Base-by-base conservation (phyloP, 2,329 filamentous ascomycete genomes). In the Venturia oleaginea region DNA sequence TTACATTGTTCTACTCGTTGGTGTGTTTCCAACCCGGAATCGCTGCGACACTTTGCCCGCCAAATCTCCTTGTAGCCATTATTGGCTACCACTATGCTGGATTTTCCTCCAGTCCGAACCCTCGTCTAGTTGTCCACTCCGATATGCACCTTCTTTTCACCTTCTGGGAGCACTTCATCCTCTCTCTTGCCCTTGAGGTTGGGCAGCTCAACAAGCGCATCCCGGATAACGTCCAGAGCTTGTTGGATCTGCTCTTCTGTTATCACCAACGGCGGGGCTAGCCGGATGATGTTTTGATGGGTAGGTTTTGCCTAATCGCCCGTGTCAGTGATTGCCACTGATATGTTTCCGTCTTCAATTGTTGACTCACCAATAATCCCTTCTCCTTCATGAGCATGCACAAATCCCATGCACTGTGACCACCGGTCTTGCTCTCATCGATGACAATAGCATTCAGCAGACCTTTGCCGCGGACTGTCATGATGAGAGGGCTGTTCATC, bases 261-360 rank as follows among this genome's bases (percentile, higher is more conserved):
- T 72, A 99, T 97, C 68, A 99, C 92, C 64, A 99, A 81, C 24
- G 94, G 94, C 59, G 94, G 94, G n/a, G 94, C 94, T 67, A 99
- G 88, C 65, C 94, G 90, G 75, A 99, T 99, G 76, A 99, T 97
- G 78, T 97, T 97, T 73, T 96, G 88, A 77, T 99, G 94, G 7
- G 94, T 99, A 37, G 94, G 94, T 84, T 99, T 99, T 71, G 94
- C 94, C 91, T 96, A 75, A 72, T 66, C 59, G 51, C 59, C 54
- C 3, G 24, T 10, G 46, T 62, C 42, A 62, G 37, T 59, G 40
- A 11, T 30, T 27, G 2, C 22, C 13, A 7, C 15, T n/a, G 17
- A 59, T 24, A 32, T 13, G 32, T 37, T 24, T 37, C n/a, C 30
- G n/a, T 38, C 13, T 42, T 24, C 32, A 48, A 24, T 2, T 38